Conservation (phyloP, 2,329 filamentous ascomycete species). For the Colletotrichum chrysophilum region DNA sequence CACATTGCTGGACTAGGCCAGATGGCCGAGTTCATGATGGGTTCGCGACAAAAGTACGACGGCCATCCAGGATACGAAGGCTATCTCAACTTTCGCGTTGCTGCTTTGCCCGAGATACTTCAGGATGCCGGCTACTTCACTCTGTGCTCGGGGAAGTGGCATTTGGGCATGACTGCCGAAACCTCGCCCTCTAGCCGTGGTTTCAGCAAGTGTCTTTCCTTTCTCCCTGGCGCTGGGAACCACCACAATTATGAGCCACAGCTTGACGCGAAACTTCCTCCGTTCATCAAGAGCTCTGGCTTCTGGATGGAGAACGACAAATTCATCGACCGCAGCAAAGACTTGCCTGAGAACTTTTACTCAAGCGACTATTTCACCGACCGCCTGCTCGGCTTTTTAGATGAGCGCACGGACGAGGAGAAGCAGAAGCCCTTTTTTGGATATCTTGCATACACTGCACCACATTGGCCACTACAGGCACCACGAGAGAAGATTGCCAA, state of each 20-base stretch:
- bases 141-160: conserved; percentile 68
- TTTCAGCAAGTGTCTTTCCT: conserved; percentile 64
- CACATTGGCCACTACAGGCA: conserved; percentile 59
- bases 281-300: background rate
- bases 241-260: conserved; percentile 40
- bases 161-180: conserved; percentile 64
- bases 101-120: conserved; percentile 62
- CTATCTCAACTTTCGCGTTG: conserved; percentile 66
- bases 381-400: background rate
- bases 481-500: conserved; percentile 49
- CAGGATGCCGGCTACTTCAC: conserved; percentile 65
- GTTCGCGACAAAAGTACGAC: conserved; percentile 50
- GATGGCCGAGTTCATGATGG: conserved; percentile 53
- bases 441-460: conserved; percentile 53
- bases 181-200: conserved; percentile 60
- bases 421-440: conserved; percentile 29
- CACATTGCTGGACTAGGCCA: conserved; percentile 65
- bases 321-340: background rate
- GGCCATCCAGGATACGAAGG: conserved; percentile 65
- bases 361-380: background rate
- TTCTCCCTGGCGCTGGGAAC: conserved; percentile 65
- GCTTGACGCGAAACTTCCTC: background rate
- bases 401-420: background rate
- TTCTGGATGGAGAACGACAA: background rate
- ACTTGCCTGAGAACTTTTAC: background rate